Evolutionary conservation across 2,329 filamentous ascomycete genomes (phyloP), one percentile per base, ranked within the genome.

Genomic region (Colletotrichum sublineola): DNA sequence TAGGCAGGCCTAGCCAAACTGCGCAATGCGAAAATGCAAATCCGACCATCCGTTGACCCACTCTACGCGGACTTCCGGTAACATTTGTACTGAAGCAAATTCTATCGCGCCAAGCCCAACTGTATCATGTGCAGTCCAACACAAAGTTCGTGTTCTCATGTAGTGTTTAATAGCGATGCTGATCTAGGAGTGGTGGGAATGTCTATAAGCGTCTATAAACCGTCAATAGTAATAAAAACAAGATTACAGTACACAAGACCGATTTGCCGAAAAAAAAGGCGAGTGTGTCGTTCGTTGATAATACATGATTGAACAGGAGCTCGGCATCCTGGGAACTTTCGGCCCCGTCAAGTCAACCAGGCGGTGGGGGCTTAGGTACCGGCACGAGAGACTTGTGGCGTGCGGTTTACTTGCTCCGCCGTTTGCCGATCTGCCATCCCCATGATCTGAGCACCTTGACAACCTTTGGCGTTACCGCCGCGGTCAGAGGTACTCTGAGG

Each of bases 361-460:
- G 52, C 57, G 57, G 52, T 53, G 68, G 50, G 52, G 42, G 58
- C 40, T 29, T 29, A 33, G 42, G n/a, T 36, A 56, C 40, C 56
- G 29, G 56, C 33, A 40, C 40, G 36, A 63, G 33, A 67, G 52
- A 57, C 67, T 50, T 42, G 48, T 20, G 29, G 36, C 36, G 31
- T n/a, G 42, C 63, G 52, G 50, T 52, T 67, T 61, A 73, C 56
- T 73, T 73, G 61, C 60, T 73, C 50, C 71, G 68, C 63, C 73
- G 68, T 86, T 94, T 97, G 63, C 96, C 96, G 79, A 99, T 96
- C 80, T 98, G 91, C 92, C 94, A 98, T 6, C 96, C 96, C 94
- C 96, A 97, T 15, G 90, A 88, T 75, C 96, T 87, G 38, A 99
- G 85, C 15, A 91, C 89, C 83, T 94, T 97, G 78, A 98, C 96